phyloP scores from a whole-genome alignment of 148 eudicot species.

The Suaeda aralocaspica region DNA sequence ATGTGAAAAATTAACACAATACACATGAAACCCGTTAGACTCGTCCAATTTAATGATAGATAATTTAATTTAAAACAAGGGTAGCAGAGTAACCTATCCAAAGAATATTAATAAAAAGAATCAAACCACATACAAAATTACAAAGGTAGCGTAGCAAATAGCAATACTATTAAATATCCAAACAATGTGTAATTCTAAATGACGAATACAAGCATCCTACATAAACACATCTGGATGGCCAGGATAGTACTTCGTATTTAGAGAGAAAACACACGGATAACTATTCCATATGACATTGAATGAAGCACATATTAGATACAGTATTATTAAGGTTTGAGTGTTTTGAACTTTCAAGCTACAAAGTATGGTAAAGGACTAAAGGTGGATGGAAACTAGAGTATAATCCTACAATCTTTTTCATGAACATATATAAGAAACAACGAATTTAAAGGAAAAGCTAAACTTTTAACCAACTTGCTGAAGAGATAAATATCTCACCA shows the following conservation, averaged over 20 bases:
- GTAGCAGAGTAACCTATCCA: not conserved
- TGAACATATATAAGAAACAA: too few species aligned
- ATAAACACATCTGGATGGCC: not conserved
- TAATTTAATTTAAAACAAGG: not conserved
- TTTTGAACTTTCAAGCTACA: not conserved
- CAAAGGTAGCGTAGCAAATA: too few species aligned
- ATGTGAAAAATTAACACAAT: not conserved
- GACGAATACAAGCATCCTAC: not conserved
- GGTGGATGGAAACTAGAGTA: not conserved
- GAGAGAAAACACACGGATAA: not conserved
- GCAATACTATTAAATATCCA: not conserved
- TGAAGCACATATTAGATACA: not conserved
- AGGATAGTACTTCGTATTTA: not conserved
- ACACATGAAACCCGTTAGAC: not conserved
- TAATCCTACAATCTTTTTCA: not conserved
- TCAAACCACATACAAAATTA: too few species aligned
- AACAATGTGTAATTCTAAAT: not conserved
- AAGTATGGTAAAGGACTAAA: not conserved
- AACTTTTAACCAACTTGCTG: not conserved
- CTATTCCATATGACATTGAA: not conserved
- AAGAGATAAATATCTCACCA: conserved; percentile 35
- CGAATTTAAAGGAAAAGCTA: not conserved
- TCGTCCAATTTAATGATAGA: not conserved
- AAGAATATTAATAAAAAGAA: too few species aligned
- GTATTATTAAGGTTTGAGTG: not conserved